Base-by-base conservation (phyloP, 2,329 filamentous ascomycete species). In the Trichoderma hamatum region DNA sequence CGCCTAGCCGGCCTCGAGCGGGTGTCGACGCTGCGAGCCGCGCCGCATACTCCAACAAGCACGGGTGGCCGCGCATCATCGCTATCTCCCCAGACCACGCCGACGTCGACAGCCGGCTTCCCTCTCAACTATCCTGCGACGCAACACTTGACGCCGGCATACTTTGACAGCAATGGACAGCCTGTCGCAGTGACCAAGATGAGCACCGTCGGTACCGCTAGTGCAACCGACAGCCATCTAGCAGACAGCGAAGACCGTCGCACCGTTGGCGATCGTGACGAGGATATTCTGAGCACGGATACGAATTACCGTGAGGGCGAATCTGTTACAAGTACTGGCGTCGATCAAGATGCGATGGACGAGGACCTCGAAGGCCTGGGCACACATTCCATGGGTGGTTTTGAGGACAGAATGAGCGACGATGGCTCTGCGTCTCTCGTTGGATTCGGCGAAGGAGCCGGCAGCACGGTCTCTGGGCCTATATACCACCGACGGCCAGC, bases 1-100 rank as follows among this genome's bases (percentile, higher is more conserved):
- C 94, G 95, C 62, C 89, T 97, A 26, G 92, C 94, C 14, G 95
- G 95, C n/a, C 88, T 97, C 46, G 94, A 97, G 79, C 89, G 92
- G 68, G 90, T 97, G 69, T 90, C 92, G 19, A 92, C 93, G n/a
- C 85, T 91, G 54, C 90, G 92, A 71, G 84, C 87, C 34, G 79
- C 82, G 11, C 64, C 64, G 6, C 76, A 76, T 75, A 71, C 74
- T 67, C 70, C 74, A 72, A 76, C 71, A 79, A 66, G 75, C 76
- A 59, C 60, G 72, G 73, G 32, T 34, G 68, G 71, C 32, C 74
- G 73, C 70, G 75, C 78, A 36, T 79, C 80, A 16, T 81, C 84
- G 51, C 78, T 83, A 51, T 82, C 78, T 71, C 84, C 78, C 67
- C 87, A 82, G 80, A 87, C 82, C 24, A 84, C 84, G 0, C 83